Evolutionary conservation across 1,139 yeast genomes (phyloP).

Genomic region (Kodamaea plutei): DNA sequence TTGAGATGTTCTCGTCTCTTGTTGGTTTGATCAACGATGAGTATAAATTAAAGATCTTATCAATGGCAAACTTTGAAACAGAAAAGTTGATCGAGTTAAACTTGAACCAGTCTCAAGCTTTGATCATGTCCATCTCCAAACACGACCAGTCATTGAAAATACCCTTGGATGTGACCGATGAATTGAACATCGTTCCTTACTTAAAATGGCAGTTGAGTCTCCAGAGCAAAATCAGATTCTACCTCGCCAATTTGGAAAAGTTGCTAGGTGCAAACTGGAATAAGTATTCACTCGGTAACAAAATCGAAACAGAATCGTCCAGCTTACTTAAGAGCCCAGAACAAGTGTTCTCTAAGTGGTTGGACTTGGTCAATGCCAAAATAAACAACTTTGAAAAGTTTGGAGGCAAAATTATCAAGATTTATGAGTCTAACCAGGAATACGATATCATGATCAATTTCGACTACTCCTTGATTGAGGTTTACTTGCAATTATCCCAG

Average conservation of each 20-base stretch:
- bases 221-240: slow-evolving; percentile 20
- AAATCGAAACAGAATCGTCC: slow-evolving; percentile 49
- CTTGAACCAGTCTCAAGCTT: not conserved
- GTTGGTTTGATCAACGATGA: slow-evolving; percentile 32
- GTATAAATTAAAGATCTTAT: slow-evolving; percentile 30
- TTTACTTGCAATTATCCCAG: slow-evolving; percentile 52
- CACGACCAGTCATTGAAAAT: slow-evolving; percentile 3
- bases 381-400: slow-evolving; percentile 16
- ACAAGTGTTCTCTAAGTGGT: slow-evolving; percentile 47
- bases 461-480: slow-evolving; percentile 40
- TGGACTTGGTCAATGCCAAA: slow-evolving; percentile 14
- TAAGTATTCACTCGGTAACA: slow-evolving; percentile 68
- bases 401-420: slow-evolving; percentile 22
- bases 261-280: slow-evolving; percentile 72
- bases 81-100: slow-evolving; percentile 13
- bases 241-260: slow-evolving; percentile 16
- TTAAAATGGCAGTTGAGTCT: slow-evolving; percentile 22
- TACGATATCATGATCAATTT: slow-evolving; percentile 40
- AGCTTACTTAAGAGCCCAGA: slow-evolving; percentile 42
- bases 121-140: not conserved
- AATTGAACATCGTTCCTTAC: slow-evolving; percentile 8
- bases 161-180: slow-evolving; percentile 1
- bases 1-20: slow-evolving; percentile 19
- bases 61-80: slow-evolving; percentile 28
- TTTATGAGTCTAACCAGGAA: too few species aligned